These are phyloP conservation scores for Penicillium sclerotiorum DNA, from an alignment of 2,329 filamentous ascomycete genomes.

Conservation along the genomic window DNA sequence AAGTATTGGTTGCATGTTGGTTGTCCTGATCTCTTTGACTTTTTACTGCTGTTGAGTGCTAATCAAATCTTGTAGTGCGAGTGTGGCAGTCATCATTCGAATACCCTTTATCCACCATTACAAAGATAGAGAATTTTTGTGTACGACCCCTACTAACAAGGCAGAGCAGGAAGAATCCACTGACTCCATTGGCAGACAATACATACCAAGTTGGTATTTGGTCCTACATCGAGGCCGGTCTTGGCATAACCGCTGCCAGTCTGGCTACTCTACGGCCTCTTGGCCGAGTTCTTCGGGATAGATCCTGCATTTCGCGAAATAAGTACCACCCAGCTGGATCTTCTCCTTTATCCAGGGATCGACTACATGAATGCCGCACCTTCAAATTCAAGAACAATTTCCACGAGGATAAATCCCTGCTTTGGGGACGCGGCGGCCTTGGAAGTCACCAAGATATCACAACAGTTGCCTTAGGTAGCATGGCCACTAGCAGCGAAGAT, in stretches of 20 bases:
- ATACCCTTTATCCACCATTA: constrained; percentile 19
- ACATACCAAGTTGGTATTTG: constrained; percentile 24
- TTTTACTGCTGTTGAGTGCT: background rate
- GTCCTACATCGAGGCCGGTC: constrained; percentile 26
- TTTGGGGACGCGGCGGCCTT: too few species aligned
- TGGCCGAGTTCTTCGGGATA: too few species aligned
- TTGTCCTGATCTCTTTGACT: background rate
- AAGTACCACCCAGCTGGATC: too few species aligned
- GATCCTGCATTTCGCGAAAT: too few species aligned
- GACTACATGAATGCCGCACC: too few species aligned
- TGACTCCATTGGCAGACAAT: constrained; percentile 6
- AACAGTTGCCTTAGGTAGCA: too few species aligned
- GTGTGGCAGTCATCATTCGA: constrained; percentile 24
- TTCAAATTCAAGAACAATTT: too few species aligned
- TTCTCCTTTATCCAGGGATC: too few species aligned
- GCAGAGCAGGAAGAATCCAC: background rate
- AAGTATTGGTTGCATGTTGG: constrained; percentile 26
- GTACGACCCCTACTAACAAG: constrained; percentile 7
- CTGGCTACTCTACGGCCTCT: constrained; percentile 24
- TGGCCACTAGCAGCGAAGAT: too few species aligned
- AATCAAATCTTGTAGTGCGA: constrained; percentile 14
- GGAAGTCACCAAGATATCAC: too few species aligned
- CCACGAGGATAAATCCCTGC: too few species aligned
- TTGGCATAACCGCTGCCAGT: constrained; percentile 25
- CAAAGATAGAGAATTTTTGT: constrained; percentile 21